phyloP scores from a whole-genome alignment of 441 rosid species.

The Erodium texanum region DNA sequence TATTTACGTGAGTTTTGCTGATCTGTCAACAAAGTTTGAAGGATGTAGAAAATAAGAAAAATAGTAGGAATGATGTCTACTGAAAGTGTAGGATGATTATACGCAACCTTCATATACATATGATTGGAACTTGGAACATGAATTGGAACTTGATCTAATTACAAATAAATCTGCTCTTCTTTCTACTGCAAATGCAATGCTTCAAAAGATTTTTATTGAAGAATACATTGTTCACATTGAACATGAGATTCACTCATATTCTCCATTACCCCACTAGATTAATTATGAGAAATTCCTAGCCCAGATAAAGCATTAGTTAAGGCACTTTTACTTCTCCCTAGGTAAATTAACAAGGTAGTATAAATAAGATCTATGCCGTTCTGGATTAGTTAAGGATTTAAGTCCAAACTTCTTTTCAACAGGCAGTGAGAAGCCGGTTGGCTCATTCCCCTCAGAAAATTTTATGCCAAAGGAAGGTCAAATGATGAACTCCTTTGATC shows the following conservation, averaged over 20 bases:
- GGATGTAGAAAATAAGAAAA: neutral
- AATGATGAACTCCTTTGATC: conserved; percentile 3
- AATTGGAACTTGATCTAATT: neutral
- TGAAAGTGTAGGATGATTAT: conserved; percentile 4
- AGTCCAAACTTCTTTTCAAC: conserved; percentile 21
- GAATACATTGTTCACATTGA: too few species aligned
- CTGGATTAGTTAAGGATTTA: conserved; percentile 7
- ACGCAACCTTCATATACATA: neutral
- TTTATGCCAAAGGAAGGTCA: conserved; percentile 5
- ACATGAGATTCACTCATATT: too few species aligned
- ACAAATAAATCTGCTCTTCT: neutral
- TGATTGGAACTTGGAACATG: neutral
- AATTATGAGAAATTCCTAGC: too few species aligned
- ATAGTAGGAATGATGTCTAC: neutral
- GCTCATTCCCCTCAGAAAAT: neutral
- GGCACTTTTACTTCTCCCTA: too few species aligned
- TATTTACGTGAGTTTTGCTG: conserved; percentile 3
- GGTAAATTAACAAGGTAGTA: too few species aligned
- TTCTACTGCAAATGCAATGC: neutral
- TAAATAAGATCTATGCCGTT: neutral
- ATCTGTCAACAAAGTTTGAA: neutral
- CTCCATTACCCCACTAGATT: too few species aligned
- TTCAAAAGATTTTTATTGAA: too few species aligned
- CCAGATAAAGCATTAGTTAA: too few species aligned
- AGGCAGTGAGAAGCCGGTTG: conserved; percentile 28